A percentile compares a stretch with the other conserved stretches of the same genome.
Conservation (phyloP, 2,329 filamentous ascomycete genomes). For the Dothideomycetes sp. region DNA sequence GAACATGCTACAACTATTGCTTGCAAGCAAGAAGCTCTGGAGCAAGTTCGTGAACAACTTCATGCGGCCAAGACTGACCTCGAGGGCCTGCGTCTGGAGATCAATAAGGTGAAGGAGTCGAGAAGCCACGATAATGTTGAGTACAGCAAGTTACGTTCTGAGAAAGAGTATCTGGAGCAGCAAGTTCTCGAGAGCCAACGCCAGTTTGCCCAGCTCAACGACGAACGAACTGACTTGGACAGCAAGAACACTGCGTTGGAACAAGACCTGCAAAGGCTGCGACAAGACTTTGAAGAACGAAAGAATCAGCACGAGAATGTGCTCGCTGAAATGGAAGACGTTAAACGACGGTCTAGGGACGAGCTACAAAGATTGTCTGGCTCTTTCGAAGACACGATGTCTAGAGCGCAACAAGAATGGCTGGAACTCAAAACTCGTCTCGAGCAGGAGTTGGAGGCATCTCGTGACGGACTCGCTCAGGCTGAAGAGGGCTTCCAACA, state of each 20-base stretch:
- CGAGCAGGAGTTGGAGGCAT: constrained; percentile 10
- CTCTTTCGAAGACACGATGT: constrained; percentile 6
- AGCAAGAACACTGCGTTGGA: constrained; percentile 5
- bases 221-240: constrained; percentile 1
- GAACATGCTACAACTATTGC: constrained; percentile 34
- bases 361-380: background rate
- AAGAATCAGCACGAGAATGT: constrained; percentile 3
- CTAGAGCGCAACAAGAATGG: constrained; percentile 9
- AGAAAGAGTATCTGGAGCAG: constrained; percentile 2
- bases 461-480: constrained; percentile 17
- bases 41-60: constrained; percentile 32
- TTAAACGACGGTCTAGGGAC: constrained; percentile 2
- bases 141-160: constrained; percentile 1
- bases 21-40: constrained; percentile 37
- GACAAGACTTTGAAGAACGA: constrained; percentile 2
- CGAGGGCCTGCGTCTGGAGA: constrained; percentile 12
- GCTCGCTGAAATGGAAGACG: background rate
- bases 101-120: background rate
- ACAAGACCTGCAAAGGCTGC: constrained; percentile 6
- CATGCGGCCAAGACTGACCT: constrained; percentile 14
- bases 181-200: constrained; percentile 2
- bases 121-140: constrained; percentile 1
- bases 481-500: constrained; percentile 13
- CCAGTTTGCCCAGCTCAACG: background rate
- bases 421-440: constrained; percentile 12